A percentile compares a stretch with the other conserved stretches of the same genome.
Evolutionary conservation across 1,284 basidiomycete genomes (phyloP).

Genomic region (Salmacisia buchloeana): DNA sequence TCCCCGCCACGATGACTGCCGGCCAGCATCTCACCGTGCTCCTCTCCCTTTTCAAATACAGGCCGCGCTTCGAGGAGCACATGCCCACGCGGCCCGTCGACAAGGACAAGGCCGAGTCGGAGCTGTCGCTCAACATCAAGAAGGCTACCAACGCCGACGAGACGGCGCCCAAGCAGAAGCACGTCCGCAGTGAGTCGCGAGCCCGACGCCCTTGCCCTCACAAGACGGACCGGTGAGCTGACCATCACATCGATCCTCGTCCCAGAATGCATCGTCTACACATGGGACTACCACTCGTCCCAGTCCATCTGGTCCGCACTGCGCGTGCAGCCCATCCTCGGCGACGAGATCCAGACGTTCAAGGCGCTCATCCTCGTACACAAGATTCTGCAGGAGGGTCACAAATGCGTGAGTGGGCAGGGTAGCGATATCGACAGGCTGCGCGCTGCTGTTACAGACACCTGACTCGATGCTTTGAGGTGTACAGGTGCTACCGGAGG

Average conservation of each 20-base stretch:
- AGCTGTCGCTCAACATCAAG: constrained; percentile 46
- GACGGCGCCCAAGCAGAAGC: constrained; percentile 50
- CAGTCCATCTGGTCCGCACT: constrained; percentile 48
- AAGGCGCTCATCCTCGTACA: constrained; percentile 50
- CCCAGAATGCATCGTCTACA: constrained; percentile 49
- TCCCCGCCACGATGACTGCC: no score
- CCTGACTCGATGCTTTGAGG: no score
- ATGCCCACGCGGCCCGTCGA: constrained; percentile 45
- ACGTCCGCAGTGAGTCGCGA: constrained; percentile 43
- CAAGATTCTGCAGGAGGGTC: constrained; percentile 49
- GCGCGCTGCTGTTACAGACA: no score
- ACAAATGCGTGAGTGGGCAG: constrained; percentile 36
- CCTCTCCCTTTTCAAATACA: no score
- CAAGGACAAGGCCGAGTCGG: constrained; percentile 47
- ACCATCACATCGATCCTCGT: neutral
- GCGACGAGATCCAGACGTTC: constrained; percentile 50
- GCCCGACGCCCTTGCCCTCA: no score
- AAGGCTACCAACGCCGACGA: constrained; percentile 48
- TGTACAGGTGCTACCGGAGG: constrained; percentile 35
- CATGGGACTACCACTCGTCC: constrained; percentile 50
- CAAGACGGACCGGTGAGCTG: neutral
- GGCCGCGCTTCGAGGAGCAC: constrained; percentile 13
- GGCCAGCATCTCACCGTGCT: no score
- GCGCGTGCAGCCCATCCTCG: constrained; percentile 47
- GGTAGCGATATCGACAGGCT: no score